A percentile compares a stretch with the other conserved stretches of the same genome.
phyloP scores from a whole-genome alignment of 805 yeast genomes.

The Ogataea thermomethanolica region DNA sequence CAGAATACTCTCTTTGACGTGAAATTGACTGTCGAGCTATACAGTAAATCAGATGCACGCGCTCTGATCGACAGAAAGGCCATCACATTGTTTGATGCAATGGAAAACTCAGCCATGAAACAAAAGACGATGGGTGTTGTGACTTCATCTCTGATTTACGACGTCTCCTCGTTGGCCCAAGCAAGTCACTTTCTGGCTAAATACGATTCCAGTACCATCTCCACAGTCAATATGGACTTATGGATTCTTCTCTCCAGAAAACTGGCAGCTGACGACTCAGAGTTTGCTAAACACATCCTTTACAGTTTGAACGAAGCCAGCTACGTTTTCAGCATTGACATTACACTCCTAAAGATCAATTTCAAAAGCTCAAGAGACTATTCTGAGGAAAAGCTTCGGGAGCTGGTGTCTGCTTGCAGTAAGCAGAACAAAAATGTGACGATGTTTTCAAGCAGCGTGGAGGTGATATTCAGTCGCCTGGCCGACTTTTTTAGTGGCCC shows the following conservation, averaged over 20 bases:
- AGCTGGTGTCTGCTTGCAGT: slow-evolving; percentile 24
- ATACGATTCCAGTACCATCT: slow-evolving; percentile 17
- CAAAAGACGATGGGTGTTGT: slow-evolving; percentile 21
- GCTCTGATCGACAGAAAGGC: slow-evolving; percentile 44
- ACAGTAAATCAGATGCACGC: slow-evolving; percentile 46
- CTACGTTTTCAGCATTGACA: slow-evolving; percentile 23
- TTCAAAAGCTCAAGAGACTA: slow-evolving; percentile 6
- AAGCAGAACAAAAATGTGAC: slow-evolving; percentile 28
- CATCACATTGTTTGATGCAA: slow-evolving; percentile 29
- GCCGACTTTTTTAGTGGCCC: slow-evolving; percentile 23
- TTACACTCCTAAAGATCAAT: slow-evolving; percentile 20
- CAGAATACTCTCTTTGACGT: slow-evolving; percentile 20
- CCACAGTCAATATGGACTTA: slow-evolving; percentile 21
- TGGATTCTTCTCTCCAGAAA: slow-evolving; percentile 27
- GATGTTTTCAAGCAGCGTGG: slow-evolving; percentile 19
- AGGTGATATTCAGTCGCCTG: slow-evolving; percentile 24
- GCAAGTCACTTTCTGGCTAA: slow-evolving; percentile 17
- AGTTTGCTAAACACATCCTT: slow-evolving; percentile 17
- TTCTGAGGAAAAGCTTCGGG: slow-evolving; percentile 19
- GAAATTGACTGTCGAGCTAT: slow-evolving; percentile 34
- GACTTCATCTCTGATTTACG: slow-evolving; percentile 21
- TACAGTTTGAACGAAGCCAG: slow-evolving; percentile 16
- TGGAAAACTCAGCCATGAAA: slow-evolving; percentile 9
- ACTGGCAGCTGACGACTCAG: slow-evolving; percentile 17
- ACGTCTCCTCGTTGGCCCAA: slow-evolving; percentile 25